These are phyloP conservation scores for Cucurbitaria berberidis DNA, from an alignment of 2,329 filamentous ascomycete species.

Conservation along the genomic window DNA sequence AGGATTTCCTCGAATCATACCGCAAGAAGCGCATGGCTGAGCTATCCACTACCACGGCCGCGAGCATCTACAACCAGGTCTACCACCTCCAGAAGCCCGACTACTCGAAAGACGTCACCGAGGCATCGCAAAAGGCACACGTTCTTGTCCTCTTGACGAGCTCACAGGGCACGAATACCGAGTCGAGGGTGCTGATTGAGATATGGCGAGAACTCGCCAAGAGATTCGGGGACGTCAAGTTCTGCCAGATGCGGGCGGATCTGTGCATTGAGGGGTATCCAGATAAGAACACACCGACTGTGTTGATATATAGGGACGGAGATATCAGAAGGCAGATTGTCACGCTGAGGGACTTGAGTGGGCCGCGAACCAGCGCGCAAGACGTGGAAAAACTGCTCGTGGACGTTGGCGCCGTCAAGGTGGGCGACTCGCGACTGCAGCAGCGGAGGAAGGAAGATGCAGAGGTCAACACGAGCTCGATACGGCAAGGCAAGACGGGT, in stretches of 20 bases:
- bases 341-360: slow-evolving; percentile 81
- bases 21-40: slow-evolving; percentile 85
- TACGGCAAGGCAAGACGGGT: slow-evolving; percentile 48
- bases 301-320: slow-evolving; percentile 88
- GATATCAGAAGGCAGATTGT: slow-evolving; percentile 92
- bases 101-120: slow-evolving; percentile 88
- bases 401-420: slow-evolving; percentile 78
- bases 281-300: slow-evolving; percentile 91
- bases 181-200: slow-evolving; percentile 82
- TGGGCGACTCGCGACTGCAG: slow-evolving; percentile 77
- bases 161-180: slow-evolving; percentile 76
- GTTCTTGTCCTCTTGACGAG: slow-evolving; percentile 83
- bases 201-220: slow-evolving; percentile 83
- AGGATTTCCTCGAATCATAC: slow-evolving; percentile 87
- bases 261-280: slow-evolving; percentile 97
- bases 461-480: slow-evolving; percentile 61
- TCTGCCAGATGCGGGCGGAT: slow-evolving; percentile 91
- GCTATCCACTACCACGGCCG: slow-evolving; percentile 74
- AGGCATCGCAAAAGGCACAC: slow-evolving; percentile 74
- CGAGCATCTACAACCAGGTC: slow-evolving; percentile 84
- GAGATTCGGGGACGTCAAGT: slow-evolving; percentile 94
- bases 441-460: slow-evolving; percentile 63
- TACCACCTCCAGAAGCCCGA: slow-evolving; percentile 95
- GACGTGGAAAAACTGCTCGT: slow-evolving; percentile 83
- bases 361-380: slow-evolving; percentile 50